Evolutionary conservation across 192 early-diverging fungal species (phyloP).

Genomic region (Coemansia sp.): DNA sequence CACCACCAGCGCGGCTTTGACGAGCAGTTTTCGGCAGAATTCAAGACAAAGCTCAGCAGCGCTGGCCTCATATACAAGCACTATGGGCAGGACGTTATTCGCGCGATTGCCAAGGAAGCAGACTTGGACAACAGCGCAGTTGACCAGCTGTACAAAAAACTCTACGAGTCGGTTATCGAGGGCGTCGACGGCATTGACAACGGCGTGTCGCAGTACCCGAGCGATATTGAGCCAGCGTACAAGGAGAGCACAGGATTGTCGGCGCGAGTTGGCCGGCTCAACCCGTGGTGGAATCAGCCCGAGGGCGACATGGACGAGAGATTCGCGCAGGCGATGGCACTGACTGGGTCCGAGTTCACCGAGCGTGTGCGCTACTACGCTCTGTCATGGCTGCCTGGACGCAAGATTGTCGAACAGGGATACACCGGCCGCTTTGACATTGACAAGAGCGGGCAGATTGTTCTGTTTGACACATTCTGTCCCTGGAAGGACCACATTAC

Average conservation of each 20-base stretch:
- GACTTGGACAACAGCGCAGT: constrained; percentile 55
- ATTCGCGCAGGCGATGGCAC: constrained; percentile 66
- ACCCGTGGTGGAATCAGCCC: constrained; percentile 93
- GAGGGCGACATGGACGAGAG: constrained; percentile 71
- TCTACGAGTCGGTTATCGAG: constrained; percentile 83
- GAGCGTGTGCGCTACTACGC: constrained; percentile 70
- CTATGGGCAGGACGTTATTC: constrained; percentile 84
- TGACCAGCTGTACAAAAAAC: constrained; percentile 74
- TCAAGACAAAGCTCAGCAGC: constrained; percentile 85
- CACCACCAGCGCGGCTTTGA: constrained; percentile 94
- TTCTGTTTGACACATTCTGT: constrained; percentile 80
- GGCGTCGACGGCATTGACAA: constrained; percentile 88
- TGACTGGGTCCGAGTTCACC: constrained; percentile 78
- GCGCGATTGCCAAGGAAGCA: constrained; percentile 24
- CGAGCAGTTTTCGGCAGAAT: constrained; percentile 77
- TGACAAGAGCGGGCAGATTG: constrained; percentile 74
- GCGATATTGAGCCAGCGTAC: constrained; percentile 77
- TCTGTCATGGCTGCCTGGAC: constrained; percentile 83
- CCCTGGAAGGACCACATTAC: constrained; percentile 95
- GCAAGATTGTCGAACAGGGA: constrained; percentile 77
- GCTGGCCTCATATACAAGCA: constrained; percentile 98
- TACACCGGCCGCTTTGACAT: constrained; percentile 60
- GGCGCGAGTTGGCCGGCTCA: constrained; percentile 78
- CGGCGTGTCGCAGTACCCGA: constrained; percentile 85
- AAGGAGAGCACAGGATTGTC: constrained; percentile 79